Evolutionary conservation across 2,329 filamentous ascomycete species (phyloP), one percentile per base, ranked within the genome.

Genomic region (Alternaria arborescens): DNA sequence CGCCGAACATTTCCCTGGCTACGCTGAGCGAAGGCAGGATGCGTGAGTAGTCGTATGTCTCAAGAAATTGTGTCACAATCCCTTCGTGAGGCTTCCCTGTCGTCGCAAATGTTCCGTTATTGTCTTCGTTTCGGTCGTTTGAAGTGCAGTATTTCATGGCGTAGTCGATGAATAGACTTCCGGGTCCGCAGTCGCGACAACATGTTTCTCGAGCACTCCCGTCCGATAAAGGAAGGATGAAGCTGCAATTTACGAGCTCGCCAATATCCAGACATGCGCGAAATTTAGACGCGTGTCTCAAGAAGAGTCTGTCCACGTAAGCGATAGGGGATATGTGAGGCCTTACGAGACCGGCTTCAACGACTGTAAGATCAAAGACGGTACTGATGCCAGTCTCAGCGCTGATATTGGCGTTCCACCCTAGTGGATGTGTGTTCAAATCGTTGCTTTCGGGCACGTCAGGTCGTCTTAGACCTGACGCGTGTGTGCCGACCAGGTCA

Each of bases 221-320:
- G 20, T 80, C 70, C 30, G 73, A 73, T 52, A 84, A 80, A 5
- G 84, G 82, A 3, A 84, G 85, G 52, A 88, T 85, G 74, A 88
- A 87, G 76, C 84, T 88, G 24, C 89, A 83, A 65, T 86, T 88
- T 30, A 84, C 84, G 42, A 89, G 87, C 32, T 86, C 86, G 52
- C 85, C 85, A 55, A 89, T 88, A 68, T 88, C 88, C 69, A 88
- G 85, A 71, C 86, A 88, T 3, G 84, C 85, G 26, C 87, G 82
- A 8, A 87, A 77, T 72, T 86, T 87, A 4, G 76, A 83, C 0
- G 86, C 83, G 66, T 88, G 84, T 64, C 85, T 84, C 18, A 89
- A 78, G 10, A 88, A 68, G 4, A 87, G 76, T 0, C 82, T 81
- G 64, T 88, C 85, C 66, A 88, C 85, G 65, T 88, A 86, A 20